A percentile compares a stretch with the other conserved stretches of the same genome.
phyloP scores from a whole-genome alignment of 148 eudicot genomes.

The Chenopodium berlandieri region DNA sequence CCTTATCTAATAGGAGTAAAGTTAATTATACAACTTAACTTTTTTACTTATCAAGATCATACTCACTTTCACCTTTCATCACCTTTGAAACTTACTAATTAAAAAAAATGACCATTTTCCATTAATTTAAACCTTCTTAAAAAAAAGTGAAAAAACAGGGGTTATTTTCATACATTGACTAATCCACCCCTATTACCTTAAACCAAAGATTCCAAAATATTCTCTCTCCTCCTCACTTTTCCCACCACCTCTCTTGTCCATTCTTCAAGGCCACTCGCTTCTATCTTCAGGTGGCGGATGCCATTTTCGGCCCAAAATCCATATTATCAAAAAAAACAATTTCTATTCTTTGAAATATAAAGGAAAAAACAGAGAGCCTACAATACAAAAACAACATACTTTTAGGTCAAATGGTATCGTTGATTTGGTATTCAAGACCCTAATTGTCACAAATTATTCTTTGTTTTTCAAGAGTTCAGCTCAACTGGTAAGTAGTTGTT shows the following conservation, averaged over 20 bases:
- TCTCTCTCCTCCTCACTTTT: conserved; percentile 8
- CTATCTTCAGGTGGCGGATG: conserved; percentile 30
- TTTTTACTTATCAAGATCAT: conserved; percentile 8
- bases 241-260: conserved; percentile 9
- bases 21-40: not conserved
- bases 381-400: not conserved
- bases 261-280: conserved; percentile 35
- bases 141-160: not conserved
- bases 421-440: conserved; percentile 30
- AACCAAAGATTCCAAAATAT: not conserved
- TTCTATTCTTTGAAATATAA: not conserved
- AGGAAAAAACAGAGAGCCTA: not conserved
- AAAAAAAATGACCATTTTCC: not conserved
- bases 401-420: conserved; percentile 15
- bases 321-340: no score
- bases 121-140: not conserved
- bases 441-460: conserved; percentile 17
- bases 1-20: conserved; percentile 4
- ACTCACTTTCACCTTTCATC: conserved; percentile 30
- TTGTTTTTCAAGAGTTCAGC: conserved; percentile 7
- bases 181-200: conserved; percentile 14
- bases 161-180: not conserved
- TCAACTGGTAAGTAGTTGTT: conserved; percentile 19
- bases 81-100: conserved; percentile 16
- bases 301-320: conserved; percentile 29